These are phyloP conservation scores for Murraya koenigii DNA, from an alignment of 345 rosid species.

Conservation along the genomic window DNA sequence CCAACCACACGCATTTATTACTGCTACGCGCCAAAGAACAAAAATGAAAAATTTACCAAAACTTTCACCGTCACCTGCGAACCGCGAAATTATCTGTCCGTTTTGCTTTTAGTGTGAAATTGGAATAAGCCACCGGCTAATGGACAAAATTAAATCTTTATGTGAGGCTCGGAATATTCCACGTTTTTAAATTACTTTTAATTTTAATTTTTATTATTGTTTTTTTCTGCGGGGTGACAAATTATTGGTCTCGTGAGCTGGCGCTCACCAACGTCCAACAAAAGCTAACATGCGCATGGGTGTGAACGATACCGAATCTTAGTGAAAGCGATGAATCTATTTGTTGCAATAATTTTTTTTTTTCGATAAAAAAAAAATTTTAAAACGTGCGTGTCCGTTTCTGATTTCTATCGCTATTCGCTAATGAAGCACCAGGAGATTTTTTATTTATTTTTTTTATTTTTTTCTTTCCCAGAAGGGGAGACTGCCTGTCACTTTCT, in stretches of 20 bases:
- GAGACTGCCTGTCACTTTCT: too few relatives aligned
- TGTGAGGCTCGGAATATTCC: neutral
- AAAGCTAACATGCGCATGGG: neutral
- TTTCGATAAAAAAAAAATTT: too few relatives aligned
- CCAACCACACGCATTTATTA: neutral
- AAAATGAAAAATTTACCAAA: neutral
- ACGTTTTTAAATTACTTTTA: neutral
- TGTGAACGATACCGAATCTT: neutral
- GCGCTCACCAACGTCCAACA: neutral
- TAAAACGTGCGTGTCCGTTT: too few relatives aligned
- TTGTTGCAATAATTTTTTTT: too few relatives aligned
- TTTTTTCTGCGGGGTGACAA: neutral
- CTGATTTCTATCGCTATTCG: too few relatives aligned
- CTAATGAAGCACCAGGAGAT: too few relatives aligned
- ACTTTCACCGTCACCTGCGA: neutral
- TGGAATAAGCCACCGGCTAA: neutral
- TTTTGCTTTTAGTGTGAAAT: neutral
- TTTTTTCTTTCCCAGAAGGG: too few relatives aligned
- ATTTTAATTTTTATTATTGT: neutral
- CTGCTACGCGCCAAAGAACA: neutral
- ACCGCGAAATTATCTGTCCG: neutral
- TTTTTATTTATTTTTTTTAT: too few relatives aligned
- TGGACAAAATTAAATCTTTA: neutral
- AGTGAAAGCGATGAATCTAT: neutral
- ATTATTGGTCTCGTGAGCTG: slow-evolving; percentile 13